These are phyloP conservation scores for Tuber brumale DNA, from an alignment of 495 filamentous ascomycete genomes.

Conservation along the genomic window DNA sequence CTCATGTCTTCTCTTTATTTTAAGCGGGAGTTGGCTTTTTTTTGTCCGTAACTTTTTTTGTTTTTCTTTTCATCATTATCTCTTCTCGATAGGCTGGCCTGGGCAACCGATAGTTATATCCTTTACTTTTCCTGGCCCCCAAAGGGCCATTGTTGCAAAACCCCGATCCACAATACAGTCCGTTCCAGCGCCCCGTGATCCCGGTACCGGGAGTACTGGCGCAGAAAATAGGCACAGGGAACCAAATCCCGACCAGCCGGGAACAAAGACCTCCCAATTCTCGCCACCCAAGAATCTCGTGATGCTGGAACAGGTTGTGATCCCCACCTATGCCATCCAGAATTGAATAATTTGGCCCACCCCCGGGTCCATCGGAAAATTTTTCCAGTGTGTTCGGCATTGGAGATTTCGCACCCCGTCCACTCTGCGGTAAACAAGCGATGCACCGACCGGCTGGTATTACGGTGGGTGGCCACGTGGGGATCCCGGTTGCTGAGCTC, in stretches of 20 bases:
- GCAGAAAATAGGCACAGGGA: not conserved
- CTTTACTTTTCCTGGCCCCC: not conserved
- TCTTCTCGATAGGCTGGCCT: constrained; percentile 9
- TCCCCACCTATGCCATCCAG: not conserved
- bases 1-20: constrained; percentile 30
- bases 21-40: constrained; percentile 38
- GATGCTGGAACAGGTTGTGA: not conserved
- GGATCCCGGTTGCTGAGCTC: not conserved
- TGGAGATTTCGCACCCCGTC: not conserved
- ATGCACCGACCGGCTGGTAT: not conserved
- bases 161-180: not conserved
- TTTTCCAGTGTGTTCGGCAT: not conserved
- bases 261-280: not conserved
- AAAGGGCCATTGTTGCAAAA: not conserved
- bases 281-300: not conserved
- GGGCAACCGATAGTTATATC: not conserved
- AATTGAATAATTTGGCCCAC: not conserved
- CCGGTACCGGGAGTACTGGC: not conserved
- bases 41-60: constrained; percentile 43
- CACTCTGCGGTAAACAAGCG: not conserved
- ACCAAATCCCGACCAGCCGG: not conserved
- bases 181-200: not conserved
- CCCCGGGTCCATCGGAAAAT: not conserved
- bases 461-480: not conserved
- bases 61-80: constrained; percentile 35